Base-by-base conservation (phyloP, 2,329 filamentous ascomycete species). In the Grosmannia clavigera region DNA sequence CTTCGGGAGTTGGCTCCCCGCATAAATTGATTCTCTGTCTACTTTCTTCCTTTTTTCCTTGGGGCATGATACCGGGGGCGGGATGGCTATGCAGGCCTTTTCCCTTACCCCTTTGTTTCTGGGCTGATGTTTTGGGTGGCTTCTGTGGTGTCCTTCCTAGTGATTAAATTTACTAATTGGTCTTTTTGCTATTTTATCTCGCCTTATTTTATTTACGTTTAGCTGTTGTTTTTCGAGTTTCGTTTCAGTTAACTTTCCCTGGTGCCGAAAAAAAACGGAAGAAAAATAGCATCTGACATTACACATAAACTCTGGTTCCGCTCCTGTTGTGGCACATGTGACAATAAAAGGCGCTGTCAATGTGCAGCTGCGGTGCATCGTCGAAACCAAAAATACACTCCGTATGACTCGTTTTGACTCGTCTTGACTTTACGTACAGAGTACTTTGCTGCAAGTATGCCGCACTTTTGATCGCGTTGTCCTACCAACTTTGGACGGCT, bases 231-330 rank as follows among this genome's bases (percentile, higher is more conserved):
- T 29, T 40, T 52, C 56, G 22, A 31, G 51, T 33, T 57, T 57
- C 57, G 46, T 46, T 22, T 11, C 25, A 10, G 48, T 22, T 16
- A 25, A 27, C 55, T 51, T 58, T 56, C 22, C 50, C 55, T 60
- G 43, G 57, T 27, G 22, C 14, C 48, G 61, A 50, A 60, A 43
- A 43, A 38, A 25, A 61, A 40, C 38, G 40, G 16, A 46, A 57
- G 58, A 35, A 58, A 56, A 60, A 62, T 62, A 64, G 56, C 61
- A 64, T 63, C 63, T 31, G 56, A 60, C 61, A 60, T 65, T 63
- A 60, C 64, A 64, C 61, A 61, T 57, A 52, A 62, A 3, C 46
- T 52, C 25, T 58, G 29, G 57, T 35, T 57, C 6, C 29, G 12
- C 10, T 57, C 14, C 38, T 54, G 29, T 35, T 54, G 29, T 35